Evolutionary conservation across 768 basidiomycete genomes (phyloP).

Genomic region (Lactarius psammicola): DNA sequence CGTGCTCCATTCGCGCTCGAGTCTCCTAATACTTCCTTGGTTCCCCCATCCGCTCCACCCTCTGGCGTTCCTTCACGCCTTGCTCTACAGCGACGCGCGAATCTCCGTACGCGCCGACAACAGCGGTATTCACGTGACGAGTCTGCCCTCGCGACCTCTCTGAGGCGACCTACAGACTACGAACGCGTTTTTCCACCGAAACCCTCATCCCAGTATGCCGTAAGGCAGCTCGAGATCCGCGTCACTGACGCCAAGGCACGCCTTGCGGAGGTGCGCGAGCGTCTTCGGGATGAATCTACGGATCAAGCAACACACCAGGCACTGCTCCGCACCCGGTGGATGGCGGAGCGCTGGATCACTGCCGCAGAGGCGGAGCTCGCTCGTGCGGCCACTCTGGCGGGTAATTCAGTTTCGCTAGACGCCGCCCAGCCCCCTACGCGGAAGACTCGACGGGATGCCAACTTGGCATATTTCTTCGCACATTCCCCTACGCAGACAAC

Average conservation of each 20-base stretch:
- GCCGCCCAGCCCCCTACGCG: neutral
- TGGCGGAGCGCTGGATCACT: constrained; percentile 25
- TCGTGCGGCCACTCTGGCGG: neutral
- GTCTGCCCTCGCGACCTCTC: constrained; percentile 12
- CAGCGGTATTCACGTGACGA: constrained; percentile 25
- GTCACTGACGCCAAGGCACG: constrained; percentile 15
- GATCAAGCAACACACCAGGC: constrained; percentile 11
- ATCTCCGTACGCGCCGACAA: constrained; percentile 9
- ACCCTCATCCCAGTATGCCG: constrained; percentile 18
- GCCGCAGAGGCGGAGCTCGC: constrained; percentile 15
- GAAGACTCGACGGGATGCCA: constrained; percentile 19
- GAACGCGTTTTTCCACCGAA: constrained; percentile 12
- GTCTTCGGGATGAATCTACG: constrained; percentile 15
- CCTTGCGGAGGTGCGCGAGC: constrained; percentile 23
- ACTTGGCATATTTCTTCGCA: constrained; percentile 26
- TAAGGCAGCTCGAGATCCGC: constrained; percentile 15
- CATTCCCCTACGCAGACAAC: constrained; percentile 25
- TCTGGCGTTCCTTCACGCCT: neutral
- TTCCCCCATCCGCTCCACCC: neutral
- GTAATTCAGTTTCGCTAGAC: neutral
- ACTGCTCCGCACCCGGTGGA: constrained; percentile 25
- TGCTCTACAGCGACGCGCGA: constrained; percentile 8
- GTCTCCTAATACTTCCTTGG: neutral
- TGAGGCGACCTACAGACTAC: constrained; percentile 11
- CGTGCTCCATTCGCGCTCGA: neutral